Evolutionary conservation across 805 yeast species (phyloP), one percentile per base, ranked within the genome.

Genomic region (Saturnispora quitensis): DNA sequence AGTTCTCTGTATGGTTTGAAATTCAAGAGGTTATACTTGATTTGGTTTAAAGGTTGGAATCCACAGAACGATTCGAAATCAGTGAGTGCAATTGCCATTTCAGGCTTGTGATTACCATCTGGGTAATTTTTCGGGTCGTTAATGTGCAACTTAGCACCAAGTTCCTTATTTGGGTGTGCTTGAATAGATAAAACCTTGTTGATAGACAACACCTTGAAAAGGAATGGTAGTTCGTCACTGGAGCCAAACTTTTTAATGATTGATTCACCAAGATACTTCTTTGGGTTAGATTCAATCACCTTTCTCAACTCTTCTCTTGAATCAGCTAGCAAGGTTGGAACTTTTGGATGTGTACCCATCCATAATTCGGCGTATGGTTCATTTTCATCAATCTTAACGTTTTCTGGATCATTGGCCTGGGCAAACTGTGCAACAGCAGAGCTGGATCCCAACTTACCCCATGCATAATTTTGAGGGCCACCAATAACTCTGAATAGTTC

Each of bases 81-180:
- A 22, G 98, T 90, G 50, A 93, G 82, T 8, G 99, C 99, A 63
- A 93, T 81, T 48, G 99, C 98, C 99, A 93, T 93, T 70, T 93
- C 99, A n/a, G 99, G 99, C 74, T 93, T 93, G 72, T 93, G 99
- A 73, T 93, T 93, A 67, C 84, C 95, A 71, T 93, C 99, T 3
- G 98, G 98, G 68, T 93, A 93, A 71, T 93, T 86, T 62, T 82
- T 81, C 52, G 99, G 98, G 71, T 93, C 98, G 28, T 74, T 70
- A 17, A 77, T 76, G 63, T 86, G 96, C 61, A 93, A 75, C 56
- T 80, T 79, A 45, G 76, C 80, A 38, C 86, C 99, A 53, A 93
- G 74, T 13, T 74, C 67, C 73, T 93, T 93, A 72, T 93, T 97
- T 28, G 99, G 99, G 66, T 93, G 99, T 20, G 99, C 98, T 72